Base-by-base conservation (phyloP, 2,329 filamentous ascomycete species). In the Penicillium psychrosexuale region DNA sequence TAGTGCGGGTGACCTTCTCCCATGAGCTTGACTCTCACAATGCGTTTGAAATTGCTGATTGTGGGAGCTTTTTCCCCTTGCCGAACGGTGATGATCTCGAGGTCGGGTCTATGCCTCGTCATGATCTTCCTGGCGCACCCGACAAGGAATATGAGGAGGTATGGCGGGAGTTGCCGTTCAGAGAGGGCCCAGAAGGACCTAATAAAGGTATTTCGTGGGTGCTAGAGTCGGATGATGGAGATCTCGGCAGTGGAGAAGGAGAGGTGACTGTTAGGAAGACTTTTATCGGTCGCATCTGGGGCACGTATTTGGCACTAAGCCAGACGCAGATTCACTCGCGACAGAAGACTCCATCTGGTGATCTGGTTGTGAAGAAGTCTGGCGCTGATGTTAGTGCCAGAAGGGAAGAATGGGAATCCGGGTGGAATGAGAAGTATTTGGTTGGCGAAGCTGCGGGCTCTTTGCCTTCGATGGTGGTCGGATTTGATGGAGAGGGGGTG, bases 61-160 rank as follows among this genome's bases (percentile, higher is more conserved):
- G 70, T 50, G 74, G 74, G 0, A 68, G 63, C 0, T 77, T 76
- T 55, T 66, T 66, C 8, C 57, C 64, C 2, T 64, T 77, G 15
- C 69, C 74, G 0, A 75, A 75, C 46, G 74, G 74, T 2, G 72
- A 76, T 43, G 69, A 71, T 31, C 66, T 77, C 0, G 75, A 77
- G 52, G 70, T 64, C 0, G 75, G 75, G 0, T 61, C 59, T 1
- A 77, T 77, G 74, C 66, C 72, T 22, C 71, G 70, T 13, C 63
- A 66, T 22, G 71, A 75, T 59, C 51, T 69, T 0, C 65, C 69
- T 0, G 69, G 69, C 2, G 61, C 62, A 9, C 69, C 68, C 3
- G 56, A 72, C 0, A 66, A 65, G 3, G 63, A 68, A 8, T 90
- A 91, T 61, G 86, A 89, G 67, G 87, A 90, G 69, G 66, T 87